Evolutionary conservation across 2,329 filamentous ascomycete genomes (phyloP), one percentile per base, ranked within the genome.

Genomic region (Colletotrichum filicis): DNA sequence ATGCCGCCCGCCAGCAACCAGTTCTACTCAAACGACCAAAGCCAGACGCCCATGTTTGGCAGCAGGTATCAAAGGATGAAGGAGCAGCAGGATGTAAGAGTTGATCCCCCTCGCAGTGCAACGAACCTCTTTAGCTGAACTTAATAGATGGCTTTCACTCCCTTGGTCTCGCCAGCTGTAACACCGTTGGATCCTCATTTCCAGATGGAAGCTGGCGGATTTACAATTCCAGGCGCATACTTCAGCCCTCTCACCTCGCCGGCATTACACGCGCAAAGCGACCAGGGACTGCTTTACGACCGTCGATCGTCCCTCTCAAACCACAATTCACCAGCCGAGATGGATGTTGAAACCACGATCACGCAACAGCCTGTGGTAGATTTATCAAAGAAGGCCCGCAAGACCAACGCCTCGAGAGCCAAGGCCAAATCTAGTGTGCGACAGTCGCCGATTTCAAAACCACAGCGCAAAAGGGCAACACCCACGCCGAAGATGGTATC

Each of bases 241-340:
- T 95, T 97, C 80, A 97, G 94, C 79, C 94, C 94, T 11, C 86
- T 97, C 61, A 95, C 93, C 5, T 97, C 94, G 19, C 94, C 94
- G 1, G 93, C 94, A 4, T 85, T 97, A 22, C 92, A 94, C 80
- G 93, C 93, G 1, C 93, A 95, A 80, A 90, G 86, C 74, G 89
- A 92, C 67, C 79, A 84, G 30, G 80, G 81, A 19, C 81, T 85
- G 5, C 77, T 83, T 63, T 87, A 87, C 74, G 84, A 90, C 63
- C 81, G 85, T 70, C 79, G 83, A 42, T 84, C 81, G 78, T 85
- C 78, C 74, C 85, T 82, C 79, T 82, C 76, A 76, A 85, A 79
- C 11, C 82, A 82, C 49, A 91, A 84, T 81, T 92, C 88, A 74
- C 92, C 84, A 74, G 87, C 84, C 73, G 90, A 91, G 32, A 88